A percentile compares a stretch with the other conserved stretches of the same genome.
These are phyloP conservation scores for Scenedesmus sp. DNA, from an alignment of 163 green algal genomes.

Conservation along the genomic window DNA sequence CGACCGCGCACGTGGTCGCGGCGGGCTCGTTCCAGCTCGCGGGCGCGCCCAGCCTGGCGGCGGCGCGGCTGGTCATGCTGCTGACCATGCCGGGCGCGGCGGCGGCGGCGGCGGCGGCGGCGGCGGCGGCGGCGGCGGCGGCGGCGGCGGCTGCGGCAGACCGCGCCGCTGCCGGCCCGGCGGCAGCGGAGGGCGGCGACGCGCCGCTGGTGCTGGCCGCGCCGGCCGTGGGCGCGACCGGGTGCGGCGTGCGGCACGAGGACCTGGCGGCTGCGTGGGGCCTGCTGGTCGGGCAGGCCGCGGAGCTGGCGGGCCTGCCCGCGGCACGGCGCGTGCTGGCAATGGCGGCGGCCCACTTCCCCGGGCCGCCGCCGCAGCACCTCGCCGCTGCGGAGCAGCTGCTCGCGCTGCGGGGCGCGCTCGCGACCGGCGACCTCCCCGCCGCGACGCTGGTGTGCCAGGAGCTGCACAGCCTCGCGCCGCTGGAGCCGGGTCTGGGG, in stretches of 20 bases:
- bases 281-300: neutral
- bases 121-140: neutral
- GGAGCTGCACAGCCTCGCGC: constrained; percentile 14
- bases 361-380: neutral
- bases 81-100: constrained; percentile 41
- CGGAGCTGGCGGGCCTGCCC: neutral
- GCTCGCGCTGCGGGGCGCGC: neutral
- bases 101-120: neutral
- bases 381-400: constrained; percentile 25
- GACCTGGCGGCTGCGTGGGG: constrained; percentile 16
- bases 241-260: constrained; percentile 27
- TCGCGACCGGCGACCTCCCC: neutral
- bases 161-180: neutral
- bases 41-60: constrained; percentile 52
- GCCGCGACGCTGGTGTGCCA: constrained; percentile 10
- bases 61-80: constrained; percentile 44
- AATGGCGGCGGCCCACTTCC: constrained; percentile 17
- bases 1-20: constrained; percentile 58
- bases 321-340: neutral
- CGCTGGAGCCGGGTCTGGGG: neutral
- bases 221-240: neutral
- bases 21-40: constrained; percentile 47
- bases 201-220: neutral
- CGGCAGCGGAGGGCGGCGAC: neutral
- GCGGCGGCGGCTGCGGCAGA: constrained; percentile 11